Evolutionary conservation across 768 basidiomycete genomes (phyloP), one percentile per base, ranked within the genome.

Genomic region (Dacryopinax primogenitus): DNA sequence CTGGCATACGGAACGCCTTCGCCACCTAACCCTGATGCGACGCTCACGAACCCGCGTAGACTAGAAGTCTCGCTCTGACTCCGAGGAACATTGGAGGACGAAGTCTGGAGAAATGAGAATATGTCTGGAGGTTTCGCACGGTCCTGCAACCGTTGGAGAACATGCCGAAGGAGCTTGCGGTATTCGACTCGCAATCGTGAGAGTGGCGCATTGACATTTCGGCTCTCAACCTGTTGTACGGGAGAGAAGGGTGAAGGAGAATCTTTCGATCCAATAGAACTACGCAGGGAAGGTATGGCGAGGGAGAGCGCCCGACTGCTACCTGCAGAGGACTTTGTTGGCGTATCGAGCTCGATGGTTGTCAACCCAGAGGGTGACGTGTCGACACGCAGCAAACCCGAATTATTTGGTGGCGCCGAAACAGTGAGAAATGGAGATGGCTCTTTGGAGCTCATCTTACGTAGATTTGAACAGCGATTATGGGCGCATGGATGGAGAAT

Each of bases 1-100:
- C 33, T 39, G 66, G 64, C 67, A 37, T 44, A 64, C 13, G 66
- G 26, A 3, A 65, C 45, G 34, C 65, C 65, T 1, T 35, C 66
- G 0, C 64, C n/a, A n/a, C n/a, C 64, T 1, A 64, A 16, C 0
- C 64, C 58, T 0, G 65, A 64, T 0, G 66, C 58, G 3, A 34
- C 30, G 30, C 51, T 58, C 37, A 11, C 15, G 23, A 13, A 63
- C 61, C 47, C 66, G 66, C n/a, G 21, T n/a, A 6, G 67, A 45
- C 63, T 64, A 62, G 16, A 32, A 36, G 3, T 65, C 62, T 32
- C 66, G 7, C 4, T 47, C 33, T 9, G 1, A 1, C 9, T 2
- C 13, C 1, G 30, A 26, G 39, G 30, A 7, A 64, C 2, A 28
- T 21, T 18, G 1, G 2, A 6, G 1, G 37, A 9, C 15, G 36